Conservation (phyloP, 148 eudicot genomes). For the Tetragonia tetragonoides region DNA sequence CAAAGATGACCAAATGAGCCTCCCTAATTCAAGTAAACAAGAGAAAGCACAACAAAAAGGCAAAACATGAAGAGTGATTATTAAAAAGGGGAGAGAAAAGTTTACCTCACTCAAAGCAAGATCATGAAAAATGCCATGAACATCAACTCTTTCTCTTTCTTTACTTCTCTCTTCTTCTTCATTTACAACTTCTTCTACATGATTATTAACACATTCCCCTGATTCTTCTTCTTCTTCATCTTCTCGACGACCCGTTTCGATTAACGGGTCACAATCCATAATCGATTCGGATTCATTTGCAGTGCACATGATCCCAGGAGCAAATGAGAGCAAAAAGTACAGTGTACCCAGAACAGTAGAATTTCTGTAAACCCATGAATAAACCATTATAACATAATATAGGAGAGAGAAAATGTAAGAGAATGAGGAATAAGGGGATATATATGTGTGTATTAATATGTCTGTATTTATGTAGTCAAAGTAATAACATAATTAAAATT, state of each 20-base stretch:
- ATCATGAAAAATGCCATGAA: slow-evolving; percentile 25
- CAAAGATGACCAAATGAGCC: too few species aligned
- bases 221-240: slow-evolving; percentile 14
- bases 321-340: neutral
- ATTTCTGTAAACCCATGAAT: neutral
- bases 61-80: too few species aligned
- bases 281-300: slow-evolving; percentile 26
- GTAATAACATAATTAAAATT: slow-evolving; percentile 8
- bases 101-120: slow-evolving; percentile 41
- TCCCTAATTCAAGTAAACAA: too few species aligned
- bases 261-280: slow-evolving; percentile 21
- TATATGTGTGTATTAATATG: neutral
- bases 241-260: neutral
- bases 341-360: neutral
- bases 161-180: neutral
- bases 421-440: neutral
- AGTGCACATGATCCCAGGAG: slow-evolving; percentile 21
- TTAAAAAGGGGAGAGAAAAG: too few species aligned
- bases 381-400: neutral
- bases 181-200: neutral
- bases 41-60: too few species aligned
- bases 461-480: slow-evolving; percentile 22
- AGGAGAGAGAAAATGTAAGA: neutral
- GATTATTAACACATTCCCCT: slow-evolving; percentile 19
- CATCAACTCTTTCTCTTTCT: slow-evolving; percentile 10